Base-by-base conservation (phyloP, 1,284 basidiomycete species). In the Lentinula novae-zelandiae region DNA sequence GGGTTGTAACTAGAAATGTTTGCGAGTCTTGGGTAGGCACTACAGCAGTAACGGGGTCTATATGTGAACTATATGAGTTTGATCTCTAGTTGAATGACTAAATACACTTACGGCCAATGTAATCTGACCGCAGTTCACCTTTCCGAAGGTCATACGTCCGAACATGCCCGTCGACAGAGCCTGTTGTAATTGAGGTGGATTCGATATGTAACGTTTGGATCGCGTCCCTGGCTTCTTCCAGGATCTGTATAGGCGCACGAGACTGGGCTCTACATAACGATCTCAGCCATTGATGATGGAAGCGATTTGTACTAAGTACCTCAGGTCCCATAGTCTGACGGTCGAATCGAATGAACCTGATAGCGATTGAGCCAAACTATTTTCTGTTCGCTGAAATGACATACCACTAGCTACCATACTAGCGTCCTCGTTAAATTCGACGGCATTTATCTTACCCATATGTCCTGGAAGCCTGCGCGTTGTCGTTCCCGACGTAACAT, bases 101-200 rank as follows among this genome's bases (percentile, higher is more conserved):
- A 52, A 49, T 15, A 20, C n/a, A 83, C 90, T 69, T 70, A 95
- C 94, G 84, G 9, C 95, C 95, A 62, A 99, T 84, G 67, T 88
- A 95, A 73, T 99, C 97, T 53, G 89, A 82, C 3, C 89, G 84
- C 33, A 98, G 75, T 72, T 95, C 86, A 22, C 97, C 97, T 78
- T 90, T 93, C 52, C 96, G 87, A 36, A 99, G 76, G 73, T 99
- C 97, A 74, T 98, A 98, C 1, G 90, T 92, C 22, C 97, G 85
- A 38, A 98, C 86, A 67, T 90, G 82, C 1, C 97, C 96, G 67
- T 99, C 97, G 1, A 96, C 89, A 0, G 92, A 95, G 1, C 93
- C 93, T 0, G 93, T 83, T 49, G 90, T 80, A 65, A 98, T 84
- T 60, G 81, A 84, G 15, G 84, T 82, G 42, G 81, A 70, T 31